A percentile compares a stretch with the other conserved stretches of the same genome.
Evolutionary conservation across 345 rosid species (phyloP).

Genomic region (Salix brachista): DNA sequence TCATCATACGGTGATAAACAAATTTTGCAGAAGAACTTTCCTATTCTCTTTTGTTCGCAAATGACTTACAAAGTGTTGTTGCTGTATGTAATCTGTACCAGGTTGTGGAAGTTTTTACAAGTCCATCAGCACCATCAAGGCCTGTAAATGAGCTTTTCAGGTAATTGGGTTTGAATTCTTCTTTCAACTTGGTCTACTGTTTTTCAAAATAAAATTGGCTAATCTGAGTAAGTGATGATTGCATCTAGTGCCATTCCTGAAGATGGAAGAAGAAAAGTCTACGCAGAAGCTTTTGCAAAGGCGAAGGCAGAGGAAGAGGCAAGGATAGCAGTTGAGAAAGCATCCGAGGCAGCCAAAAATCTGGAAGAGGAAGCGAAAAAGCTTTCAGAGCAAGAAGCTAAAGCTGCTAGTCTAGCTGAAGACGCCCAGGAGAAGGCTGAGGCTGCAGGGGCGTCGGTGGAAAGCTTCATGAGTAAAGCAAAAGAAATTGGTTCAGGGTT

Average conservation of each 20-base stretch:
- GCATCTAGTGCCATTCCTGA: conserved; percentile 63
- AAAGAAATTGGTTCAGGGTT: conserved; percentile 61
- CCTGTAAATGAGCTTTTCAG: conserved; percentile 76
- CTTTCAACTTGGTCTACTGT: neutral
- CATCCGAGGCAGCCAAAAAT: conserved; percentile 46
- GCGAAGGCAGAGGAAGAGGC: conserved; percentile 69
- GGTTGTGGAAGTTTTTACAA: conserved; percentile 79
- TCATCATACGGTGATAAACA: neutral
- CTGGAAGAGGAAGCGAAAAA: conserved; percentile 48
- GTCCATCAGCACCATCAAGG: conserved; percentile 70
- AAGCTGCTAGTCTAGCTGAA: conserved; percentile 51
- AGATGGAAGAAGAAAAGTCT: conserved; percentile 78
- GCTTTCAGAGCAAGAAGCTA: conserved; percentile 53
- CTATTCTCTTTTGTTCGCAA: neutral
- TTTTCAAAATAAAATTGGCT: neutral
- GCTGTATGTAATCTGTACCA: conserved; percentile 16
- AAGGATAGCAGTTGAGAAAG: conserved; percentile 50
- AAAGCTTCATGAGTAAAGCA: conserved; percentile 52
- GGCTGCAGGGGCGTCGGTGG: conserved; percentile 48
- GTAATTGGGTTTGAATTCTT: conserved; percentile 25
- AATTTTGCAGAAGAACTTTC: too few species aligned
- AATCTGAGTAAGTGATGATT: neutral
- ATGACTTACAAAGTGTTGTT: neutral
- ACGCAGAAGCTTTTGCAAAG: conserved; percentile 59
- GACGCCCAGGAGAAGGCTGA: conserved; percentile 61